Percentiles rank a stretch among this genome's conserved stretches.
phyloP scores from a whole-genome alignment of 1,139 yeast species.

The Blastobotrys raffinosifermentans region DNA sequence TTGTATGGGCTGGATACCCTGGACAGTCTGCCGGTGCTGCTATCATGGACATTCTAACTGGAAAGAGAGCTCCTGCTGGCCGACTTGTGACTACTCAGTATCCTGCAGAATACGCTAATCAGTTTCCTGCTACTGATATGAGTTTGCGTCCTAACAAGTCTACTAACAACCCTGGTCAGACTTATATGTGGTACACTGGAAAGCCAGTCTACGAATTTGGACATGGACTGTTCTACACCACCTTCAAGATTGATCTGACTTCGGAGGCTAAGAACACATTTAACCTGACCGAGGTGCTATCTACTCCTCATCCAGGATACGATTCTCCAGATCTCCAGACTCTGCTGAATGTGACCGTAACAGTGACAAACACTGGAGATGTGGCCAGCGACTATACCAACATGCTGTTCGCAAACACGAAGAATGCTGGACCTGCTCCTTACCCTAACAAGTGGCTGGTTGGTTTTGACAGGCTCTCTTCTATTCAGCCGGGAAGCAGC shows the following conservation, averaged over 20 bases:
- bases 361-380: conserved; percentile 11
- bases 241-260: conserved; percentile 6
- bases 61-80: conserved; percentile 12
- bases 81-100: conserved; percentile 13
- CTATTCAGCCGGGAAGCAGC: conserved; percentile 10
- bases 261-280: conserved; percentile 2
- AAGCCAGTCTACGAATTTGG: conserved; percentile 13
- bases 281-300: conserved; percentile 4
- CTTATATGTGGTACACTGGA: conserved; percentile 13
- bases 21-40: conserved; percentile 15
- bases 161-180: conserved; percentile 13
- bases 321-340: conserved; percentile 4
- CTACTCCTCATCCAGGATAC: background rate
- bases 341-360: conserved; percentile 7
- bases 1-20: conserved; percentile 16
- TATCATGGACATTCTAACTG: conserved; percentile 12
- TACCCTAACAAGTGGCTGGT: conserved; percentile 12
- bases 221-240: conserved; percentile 14
- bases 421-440: conserved; percentile 15
- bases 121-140: conserved; percentile 14
- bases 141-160: conserved; percentile 10
- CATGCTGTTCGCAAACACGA: conserved; percentile 9
- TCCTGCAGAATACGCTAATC: conserved; percentile 12
- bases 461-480: conserved; percentile 9
- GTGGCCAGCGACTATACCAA: conserved; percentile 11